Percentiles rank a stretch among this genome's conserved stretches.
These are phyloP conservation scores for Sporodiniella umbellata DNA, from an alignment of 371 early-diverging fungal genomes.

Conservation along the genomic window DNA sequence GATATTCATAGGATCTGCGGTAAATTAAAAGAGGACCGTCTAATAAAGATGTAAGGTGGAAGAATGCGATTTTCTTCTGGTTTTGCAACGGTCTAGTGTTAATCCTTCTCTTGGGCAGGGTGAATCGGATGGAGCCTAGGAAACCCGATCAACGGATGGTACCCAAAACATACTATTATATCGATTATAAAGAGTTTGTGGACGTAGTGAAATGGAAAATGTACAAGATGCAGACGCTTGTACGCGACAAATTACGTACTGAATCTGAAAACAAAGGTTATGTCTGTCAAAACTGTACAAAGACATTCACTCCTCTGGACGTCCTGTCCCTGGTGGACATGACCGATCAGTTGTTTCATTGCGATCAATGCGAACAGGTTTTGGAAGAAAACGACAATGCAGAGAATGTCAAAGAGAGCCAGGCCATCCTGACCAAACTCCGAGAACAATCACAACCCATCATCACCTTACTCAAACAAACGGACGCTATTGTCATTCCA, in stretches of 20 bases:
- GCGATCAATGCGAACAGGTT: constrained; percentile 58
- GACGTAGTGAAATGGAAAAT: constrained; percentile 92
- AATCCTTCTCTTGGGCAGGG: constrained; percentile 25
- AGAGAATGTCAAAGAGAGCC: constrained; percentile 54
- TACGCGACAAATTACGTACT: constrained; percentile 67
- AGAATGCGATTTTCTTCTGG: no score
- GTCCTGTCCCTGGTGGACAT: constrained; percentile 51
- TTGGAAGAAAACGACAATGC: constrained; percentile 67
- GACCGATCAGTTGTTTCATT: constrained; percentile 51
- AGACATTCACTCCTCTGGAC: constrained; percentile 56
- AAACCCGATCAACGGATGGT: constrained; percentile 63
- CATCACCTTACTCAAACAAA: constrained; percentile 75
- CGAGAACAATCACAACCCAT: constrained; percentile 82
- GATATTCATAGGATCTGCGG: constrained; percentile 82
- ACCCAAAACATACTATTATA: constrained; percentile 77
- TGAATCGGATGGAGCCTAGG: constrained; percentile 59
- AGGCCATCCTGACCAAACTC: constrained; percentile 48
- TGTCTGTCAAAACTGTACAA: constrained; percentile 60
- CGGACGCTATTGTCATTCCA: constrained; percentile 73
- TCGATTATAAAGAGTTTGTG: constrained; percentile 91
- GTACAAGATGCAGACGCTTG: constrained; percentile 75
- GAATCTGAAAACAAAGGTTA: constrained; percentile 76
- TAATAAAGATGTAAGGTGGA: constrained; percentile 65
- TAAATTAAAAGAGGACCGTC: constrained; percentile 69
- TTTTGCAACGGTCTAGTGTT: no score